Base-by-base conservation (phyloP, 2,329 filamentous ascomycete genomes). In the Trichoderma breve region DNA sequence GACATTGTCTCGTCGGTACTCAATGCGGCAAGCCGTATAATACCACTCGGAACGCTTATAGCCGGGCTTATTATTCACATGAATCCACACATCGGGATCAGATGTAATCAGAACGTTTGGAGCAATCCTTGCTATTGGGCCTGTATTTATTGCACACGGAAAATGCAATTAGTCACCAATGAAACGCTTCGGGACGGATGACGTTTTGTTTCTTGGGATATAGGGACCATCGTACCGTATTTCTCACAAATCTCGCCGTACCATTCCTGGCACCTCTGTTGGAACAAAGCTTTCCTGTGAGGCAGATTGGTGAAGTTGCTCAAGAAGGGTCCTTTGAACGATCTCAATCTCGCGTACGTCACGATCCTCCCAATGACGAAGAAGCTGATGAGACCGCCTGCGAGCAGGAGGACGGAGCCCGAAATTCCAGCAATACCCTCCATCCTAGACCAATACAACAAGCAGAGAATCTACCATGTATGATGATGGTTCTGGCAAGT, bases 1-100 rank as follows among this genome's bases (percentile, higher is more conserved):
- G 39, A 89, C 80, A 70, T 86, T 88, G 75, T 89, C 85, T 5
- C 81, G 79, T 0, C 83, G 82, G 5, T 85, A 82, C 72, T 89
- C 84, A 30, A 87, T 81, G 4, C 84, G 83, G 55, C 83, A 80
- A 4, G 82, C 81, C 51, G 85, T 82, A 26, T 82, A 83, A 71
- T 81, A 86, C 83, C 84, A 86, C 21, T 79, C 76, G 4, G 80
- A 80, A 14, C 82, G 79, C 62, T 77, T 82, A 62, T 86, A 86
- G 3, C 79, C 80, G 3, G 81, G 81, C 4, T 81, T 80, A 63
- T 78, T 82, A 77, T 81, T 84, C 75, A 83, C 83, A 76, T 78
- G 83, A 60, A 79, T 78, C 81, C 85, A 80, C 7, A 87, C 78
- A 34, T 86, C 84, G 0, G 86, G 81, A 51, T 85, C 85, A 7